Percentiles rank a stretch among this genome's conserved stretches.
phyloP scores from a whole-genome alignment of 495 filamentous ascomycete genomes.

The Hypoxylon cercidicola region DNA sequence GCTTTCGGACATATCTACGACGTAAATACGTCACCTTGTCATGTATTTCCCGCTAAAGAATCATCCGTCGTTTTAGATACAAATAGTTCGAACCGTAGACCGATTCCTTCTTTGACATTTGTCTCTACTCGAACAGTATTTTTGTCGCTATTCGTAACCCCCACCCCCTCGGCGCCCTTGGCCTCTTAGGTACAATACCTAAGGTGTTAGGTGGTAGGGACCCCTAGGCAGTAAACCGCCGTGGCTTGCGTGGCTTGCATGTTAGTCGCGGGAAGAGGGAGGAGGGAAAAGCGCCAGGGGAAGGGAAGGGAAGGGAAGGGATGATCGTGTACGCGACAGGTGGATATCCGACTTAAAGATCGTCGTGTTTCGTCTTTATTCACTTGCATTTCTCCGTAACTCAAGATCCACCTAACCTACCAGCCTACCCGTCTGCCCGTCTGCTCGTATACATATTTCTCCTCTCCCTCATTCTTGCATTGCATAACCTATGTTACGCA shows the following conservation, averaged over 20 bases:
- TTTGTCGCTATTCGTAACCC: not conserved
- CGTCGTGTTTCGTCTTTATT: conserved; percentile 10
- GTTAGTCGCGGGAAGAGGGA: too few relatives aligned
- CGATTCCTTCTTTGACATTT: too few relatives aligned
- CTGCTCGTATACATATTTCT: conserved; percentile 14
- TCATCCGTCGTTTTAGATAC: not conserved
- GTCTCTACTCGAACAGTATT: too few relatives aligned
- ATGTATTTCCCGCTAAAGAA: not conserved
- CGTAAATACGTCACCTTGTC: conserved; percentile 34
- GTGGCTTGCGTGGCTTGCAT: not conserved
- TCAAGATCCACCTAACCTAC: conserved; percentile 20
- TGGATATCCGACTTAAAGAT: not conserved
- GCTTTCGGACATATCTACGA: conserved; percentile 15
- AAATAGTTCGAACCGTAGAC: not conserved
- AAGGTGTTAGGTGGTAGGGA: not conserved
- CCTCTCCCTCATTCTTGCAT: conserved; percentile 9
- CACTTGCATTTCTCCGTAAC: conserved; percentile 15
- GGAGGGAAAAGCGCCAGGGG: not conserved
- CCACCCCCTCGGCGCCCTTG: not conserved
- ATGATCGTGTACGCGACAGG: not conserved
- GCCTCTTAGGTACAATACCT: too few relatives aligned
- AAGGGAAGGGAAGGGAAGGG: not conserved
- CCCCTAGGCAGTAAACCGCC: not conserved
- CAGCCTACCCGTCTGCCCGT: conserved; percentile 9
- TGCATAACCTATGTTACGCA: not conserved